Percentiles rank a stretch among this genome's conserved stretches.
Evolutionary conservation across 805 yeast genomes (phyloP).

Genomic region (Wickerhamiella musiphila): DNA sequence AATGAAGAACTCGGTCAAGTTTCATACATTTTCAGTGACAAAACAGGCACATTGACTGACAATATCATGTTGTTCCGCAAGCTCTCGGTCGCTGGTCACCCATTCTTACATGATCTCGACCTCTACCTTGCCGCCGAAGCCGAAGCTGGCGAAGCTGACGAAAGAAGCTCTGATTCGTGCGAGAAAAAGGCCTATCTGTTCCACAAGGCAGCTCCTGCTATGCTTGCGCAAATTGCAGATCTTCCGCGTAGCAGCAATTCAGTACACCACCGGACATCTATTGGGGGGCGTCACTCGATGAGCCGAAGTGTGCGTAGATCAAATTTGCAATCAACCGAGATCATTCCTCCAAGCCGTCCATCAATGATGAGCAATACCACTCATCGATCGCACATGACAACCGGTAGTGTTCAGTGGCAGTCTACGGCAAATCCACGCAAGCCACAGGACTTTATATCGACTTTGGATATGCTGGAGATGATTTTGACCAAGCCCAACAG

Average conservation of each 20-base stretch:
- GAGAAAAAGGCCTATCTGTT: constrained; percentile 10
- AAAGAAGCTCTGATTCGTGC: neutral
- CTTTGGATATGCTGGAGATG: constrained; percentile 50
- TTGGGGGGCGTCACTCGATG: constrained; percentile 2
- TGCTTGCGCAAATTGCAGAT: constrained; percentile 12
- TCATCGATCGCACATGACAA: neutral
- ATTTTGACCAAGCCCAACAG: constrained; percentile 58
- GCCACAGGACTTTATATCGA: constrained; percentile 29
- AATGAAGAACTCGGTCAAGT: constrained; percentile 96
- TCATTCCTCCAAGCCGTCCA: neutral
- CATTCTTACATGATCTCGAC: constrained; percentile 74
- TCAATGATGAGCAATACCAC: neutral
- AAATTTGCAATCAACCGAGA: too few relatives aligned
- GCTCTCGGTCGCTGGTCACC: constrained; percentile 68
- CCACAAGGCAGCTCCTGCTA: constrained; percentile 10
- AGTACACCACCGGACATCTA: constrained; percentile 3
- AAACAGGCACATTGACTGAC: constrained; percentile 94
- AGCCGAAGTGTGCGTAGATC: too few relatives aligned
- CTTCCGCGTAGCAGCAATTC: constrained; percentile 10
- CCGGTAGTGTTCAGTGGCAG: constrained; percentile 26
- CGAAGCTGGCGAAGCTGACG: neutral
- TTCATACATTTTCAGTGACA: constrained; percentile 84
- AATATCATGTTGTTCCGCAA: constrained; percentile 86
- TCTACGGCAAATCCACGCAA: constrained; percentile 32
- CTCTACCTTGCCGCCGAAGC: constrained; percentile 19